Evolutionary conservation across 495 filamentous ascomycete genomes (phyloP), one percentile per base, ranked within the genome.

Genomic region (Xylaria curta): DNA sequence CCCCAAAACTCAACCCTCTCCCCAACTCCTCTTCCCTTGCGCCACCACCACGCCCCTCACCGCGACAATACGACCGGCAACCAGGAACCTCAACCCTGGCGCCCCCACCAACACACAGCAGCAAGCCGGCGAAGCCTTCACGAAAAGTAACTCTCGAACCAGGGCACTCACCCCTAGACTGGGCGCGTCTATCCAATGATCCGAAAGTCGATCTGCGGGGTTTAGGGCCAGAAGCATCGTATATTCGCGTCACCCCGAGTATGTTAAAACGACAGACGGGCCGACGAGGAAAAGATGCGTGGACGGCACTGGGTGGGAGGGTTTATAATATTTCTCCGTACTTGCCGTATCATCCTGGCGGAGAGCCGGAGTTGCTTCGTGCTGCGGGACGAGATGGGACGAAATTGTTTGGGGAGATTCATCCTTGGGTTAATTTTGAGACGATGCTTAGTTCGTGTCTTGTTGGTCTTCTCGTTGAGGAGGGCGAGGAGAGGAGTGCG

Each of bases 361-460:
- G 96, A 4, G 93, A 92, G 82, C 91, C 89, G 4, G 94, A 99
- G 83, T 76, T 98, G 75, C 84, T 97, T 80, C 86, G 92, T 28
- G 91, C 87, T 19, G 95, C 94, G 2, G 96, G 93, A 21, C 86
- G 89, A 72, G 91, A 94, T 76, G 93, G 90, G 46, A 89, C 86
- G 7, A 90, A 89, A 83, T 75, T 99, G 76, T 98, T 99, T 80
- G 89, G 91, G 72, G 94, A 97, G 83, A 88, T 95, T 28, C 96
- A 99, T 85, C 94, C 95, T 21, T 99, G 97, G 96, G 95, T 99
- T 12, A 99, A 97, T 76, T 97, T 93, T 86, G 97, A 98, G 83
- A 92, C 91, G 4, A 97, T 99, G 89, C 81, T 99, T 66, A 88
- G 89, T 31, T 89, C 91, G 76, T 98, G 95, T 80, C 76, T 97